Conservation (phyloP, 2,329 filamentous ascomycete species). For the Atkinsonella hypoxylon region DNA sequence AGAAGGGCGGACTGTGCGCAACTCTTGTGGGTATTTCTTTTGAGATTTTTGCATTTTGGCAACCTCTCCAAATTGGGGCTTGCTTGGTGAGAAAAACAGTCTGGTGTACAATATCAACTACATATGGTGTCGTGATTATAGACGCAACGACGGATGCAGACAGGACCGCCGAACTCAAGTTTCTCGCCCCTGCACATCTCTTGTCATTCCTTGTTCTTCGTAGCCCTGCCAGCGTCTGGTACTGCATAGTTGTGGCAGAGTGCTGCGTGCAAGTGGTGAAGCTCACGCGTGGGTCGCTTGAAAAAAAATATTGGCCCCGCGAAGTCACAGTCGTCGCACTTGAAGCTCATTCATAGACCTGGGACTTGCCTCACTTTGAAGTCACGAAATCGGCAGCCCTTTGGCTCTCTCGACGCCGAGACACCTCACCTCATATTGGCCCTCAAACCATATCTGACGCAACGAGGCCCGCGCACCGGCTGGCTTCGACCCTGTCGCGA, state of each 20-base stretch:
- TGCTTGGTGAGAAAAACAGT: neutral
- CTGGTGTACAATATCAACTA: conserved; percentile 1
- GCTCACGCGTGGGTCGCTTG: conserved; percentile 1
- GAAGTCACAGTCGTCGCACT: neutral
- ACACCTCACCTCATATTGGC: no score
- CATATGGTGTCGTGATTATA: neutral
- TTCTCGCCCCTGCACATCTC: no score
- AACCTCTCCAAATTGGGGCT: neutral
- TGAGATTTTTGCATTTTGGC: neutral
- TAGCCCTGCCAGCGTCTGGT: no score
- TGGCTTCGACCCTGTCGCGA: no score
- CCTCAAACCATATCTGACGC: no score
- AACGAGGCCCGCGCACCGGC: no score
- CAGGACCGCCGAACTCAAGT: neutral
- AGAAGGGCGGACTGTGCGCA: neutral
- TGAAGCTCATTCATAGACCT: neutral
- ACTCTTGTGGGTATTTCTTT: neutral
- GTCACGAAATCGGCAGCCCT: no score
- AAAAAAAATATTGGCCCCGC: conserved; percentile 14
- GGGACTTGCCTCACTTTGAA: no score
- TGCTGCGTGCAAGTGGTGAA: neutral
- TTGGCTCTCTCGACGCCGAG: no score
- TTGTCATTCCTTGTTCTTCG: no score
- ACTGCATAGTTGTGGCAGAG: no score
- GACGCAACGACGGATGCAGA: neutral